These are phyloP conservation scores for Xylaria polymorpha DNA, from an alignment of 2,329 filamentous ascomycete genomes.

Conservation along the genomic window DNA sequence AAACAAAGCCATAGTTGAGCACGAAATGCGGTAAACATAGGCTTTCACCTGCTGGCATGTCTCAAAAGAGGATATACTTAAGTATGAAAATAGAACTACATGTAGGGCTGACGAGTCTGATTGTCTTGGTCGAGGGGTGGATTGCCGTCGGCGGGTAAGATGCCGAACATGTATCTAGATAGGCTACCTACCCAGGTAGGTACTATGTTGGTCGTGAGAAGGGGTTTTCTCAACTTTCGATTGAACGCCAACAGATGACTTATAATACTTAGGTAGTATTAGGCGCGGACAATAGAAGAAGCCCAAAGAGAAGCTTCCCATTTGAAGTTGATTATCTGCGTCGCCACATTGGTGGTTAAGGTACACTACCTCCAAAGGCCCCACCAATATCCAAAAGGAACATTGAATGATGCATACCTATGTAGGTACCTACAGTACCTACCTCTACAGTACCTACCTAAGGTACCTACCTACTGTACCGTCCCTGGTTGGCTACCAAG, in stretches of 20 bases:
- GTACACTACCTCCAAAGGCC: constrained; percentile 6
- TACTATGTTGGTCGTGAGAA: too few relatives aligned
- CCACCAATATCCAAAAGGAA: neutral
- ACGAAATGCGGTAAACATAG: neutral
- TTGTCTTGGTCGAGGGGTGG: neutral
- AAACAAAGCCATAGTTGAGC: constrained; percentile 19
- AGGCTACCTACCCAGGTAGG: too few relatives aligned
- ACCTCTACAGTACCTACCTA: too few relatives aligned
- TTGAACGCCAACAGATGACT: neutral
- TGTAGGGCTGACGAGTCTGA: neutral
- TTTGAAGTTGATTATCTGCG: constrained; percentile 9
- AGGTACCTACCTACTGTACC: too few relatives aligned
- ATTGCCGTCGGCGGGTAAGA: neutral
- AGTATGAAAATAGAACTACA: neutral
- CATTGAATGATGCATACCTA: too few relatives aligned
- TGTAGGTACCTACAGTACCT: too few relatives aligned
- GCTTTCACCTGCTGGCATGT: too few relatives aligned
- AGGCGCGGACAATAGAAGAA: neutral
- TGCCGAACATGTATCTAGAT: neutral
- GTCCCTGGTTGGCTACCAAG: neutral
- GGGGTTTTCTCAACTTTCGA: neutral
- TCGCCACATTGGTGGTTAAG: constrained; percentile 14
- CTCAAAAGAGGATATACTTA: too few relatives aligned
- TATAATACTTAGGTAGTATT: neutral
- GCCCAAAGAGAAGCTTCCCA: neutral